Base-by-base conservation (phyloP, 345 rosid species). In the Gossypium mustelinum region DNA sequence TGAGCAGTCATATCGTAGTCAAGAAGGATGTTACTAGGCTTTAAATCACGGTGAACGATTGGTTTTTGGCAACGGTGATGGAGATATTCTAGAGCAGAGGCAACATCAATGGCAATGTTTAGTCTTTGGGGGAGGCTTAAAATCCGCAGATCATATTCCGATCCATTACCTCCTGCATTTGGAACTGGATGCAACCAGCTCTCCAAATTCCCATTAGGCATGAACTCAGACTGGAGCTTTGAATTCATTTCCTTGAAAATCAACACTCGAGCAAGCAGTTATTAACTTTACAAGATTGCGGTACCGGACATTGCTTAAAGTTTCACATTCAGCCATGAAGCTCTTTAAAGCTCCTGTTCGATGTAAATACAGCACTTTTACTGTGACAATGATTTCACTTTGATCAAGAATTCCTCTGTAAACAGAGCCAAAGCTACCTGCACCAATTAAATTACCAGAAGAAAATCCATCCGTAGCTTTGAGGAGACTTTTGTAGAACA, bases 11-110 rank as follows among this genome's bases (percentile, higher is more conserved):
- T 74, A 6, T 73, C 66, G 2, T 68, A 54, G 20, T 67, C 47
- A 2, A 64, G 70, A 51, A 58, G 73, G 44, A 71, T 48, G 12
- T 76, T 72, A 70, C 64, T 71, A 17, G 74, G 74, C 74, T 71
- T 74, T 43, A 59, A 79, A 43, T 82, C 82, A 73, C 85, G 79
- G 51, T 76, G 82, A 11, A 73, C 70, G 0, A 82, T 72, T 3
- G 71, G 73, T 4, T 67, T 72, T 3, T 68, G 65, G 17, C 76
- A 50, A 3, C 60, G 55, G 45, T 52, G 72, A 54, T 77, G 79
- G 12, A 77, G 79, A 67, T 79, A 77, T 24, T 79, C 79, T 24
- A 77, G 7, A 3, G 62, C 68, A 0, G 63, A 69, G 25, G 81
- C 81, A 8, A 82, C 54, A 12, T 82, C 80, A 11, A 72, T 71